A percentile compares a stretch with the other conserved stretches of the same genome.
phyloP scores from a whole-genome alignment of 371 early-diverging fungal genomes.

The Mortierella sp. region DNA sequence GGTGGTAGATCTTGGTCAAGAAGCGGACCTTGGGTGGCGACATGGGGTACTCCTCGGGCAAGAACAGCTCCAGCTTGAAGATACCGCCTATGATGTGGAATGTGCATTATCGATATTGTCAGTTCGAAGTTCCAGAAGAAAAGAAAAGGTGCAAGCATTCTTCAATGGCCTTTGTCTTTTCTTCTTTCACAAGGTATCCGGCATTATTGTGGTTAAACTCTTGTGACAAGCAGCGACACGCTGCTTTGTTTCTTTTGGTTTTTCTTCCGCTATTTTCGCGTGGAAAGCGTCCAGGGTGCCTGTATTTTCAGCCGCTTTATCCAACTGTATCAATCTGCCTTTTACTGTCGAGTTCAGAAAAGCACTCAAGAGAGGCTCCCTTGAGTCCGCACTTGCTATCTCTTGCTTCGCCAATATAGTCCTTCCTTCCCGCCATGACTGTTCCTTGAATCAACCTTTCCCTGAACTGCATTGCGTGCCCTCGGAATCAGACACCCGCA shows the following conservation, averaged over 20 bases:
- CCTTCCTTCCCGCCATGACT: not conserved
- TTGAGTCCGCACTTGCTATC: not conserved
- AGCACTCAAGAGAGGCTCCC: not conserved
- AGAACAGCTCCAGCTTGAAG: conserved; percentile 96
- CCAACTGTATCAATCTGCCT: not conserved
- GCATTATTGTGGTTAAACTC: not conserved
- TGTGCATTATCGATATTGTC: not conserved
- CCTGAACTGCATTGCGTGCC: not conserved
- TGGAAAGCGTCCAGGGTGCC: not conserved
- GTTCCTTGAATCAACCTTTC: not conserved
- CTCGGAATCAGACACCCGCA: not conserved
- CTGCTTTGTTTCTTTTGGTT: not conserved
- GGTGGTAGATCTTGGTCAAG: conserved; percentile 99
- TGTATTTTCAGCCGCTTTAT: not conserved
- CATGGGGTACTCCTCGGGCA: conserved; percentile 99
- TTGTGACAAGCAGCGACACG: not conserved
- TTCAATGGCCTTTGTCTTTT: not conserved
- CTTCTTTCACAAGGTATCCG: not conserved
- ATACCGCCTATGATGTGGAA: conserved; percentile 80
- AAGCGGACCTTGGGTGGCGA: conserved; percentile 99
- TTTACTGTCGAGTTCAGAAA: not conserved
- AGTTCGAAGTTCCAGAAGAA: not conserved
- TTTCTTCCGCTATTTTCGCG: not conserved
- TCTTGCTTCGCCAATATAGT: not conserved
- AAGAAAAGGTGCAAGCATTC: not conserved